phyloP scores from a whole-genome alignment of 2,329 filamentous ascomycete species.

The Fusarium annulatum region DNA sequence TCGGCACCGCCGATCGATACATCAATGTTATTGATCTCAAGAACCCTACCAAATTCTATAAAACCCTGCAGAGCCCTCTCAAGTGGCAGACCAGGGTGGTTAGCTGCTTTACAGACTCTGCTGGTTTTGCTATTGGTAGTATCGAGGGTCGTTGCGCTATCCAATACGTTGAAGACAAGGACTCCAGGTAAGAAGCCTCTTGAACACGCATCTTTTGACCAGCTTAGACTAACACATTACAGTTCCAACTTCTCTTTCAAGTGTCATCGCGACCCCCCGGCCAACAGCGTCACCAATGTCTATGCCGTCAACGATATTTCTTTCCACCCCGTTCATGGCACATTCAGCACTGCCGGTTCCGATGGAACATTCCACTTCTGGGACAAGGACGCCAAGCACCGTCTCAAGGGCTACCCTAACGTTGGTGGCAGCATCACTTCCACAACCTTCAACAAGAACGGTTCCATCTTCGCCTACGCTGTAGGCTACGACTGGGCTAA shows the following conservation, averaged over 20 bases:
- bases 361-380: conserved; percentile 98
- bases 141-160: conserved; percentile 98
- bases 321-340: conserved; percentile 96
- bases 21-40: conserved; percentile 95
- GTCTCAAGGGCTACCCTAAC: conserved; percentile 87
- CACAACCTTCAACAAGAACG: conserved; percentile 90
- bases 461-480: conserved; percentile 87
- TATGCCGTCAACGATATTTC: conserved; percentile 97
- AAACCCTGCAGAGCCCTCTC: conserved; percentile 92
- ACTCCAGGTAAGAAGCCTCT: conserved; percentile 73
- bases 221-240: conserved; percentile 17
- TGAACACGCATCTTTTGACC: too few relatives aligned
- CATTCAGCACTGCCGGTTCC: conserved; percentile 95
- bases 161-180: conserved; percentile 97
- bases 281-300: conserved; percentile 84
- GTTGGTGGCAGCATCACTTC: conserved; percentile 89
- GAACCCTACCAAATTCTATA: conserved; percentile 91
- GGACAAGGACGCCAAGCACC: conserved; percentile 92
- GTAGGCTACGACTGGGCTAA: conserved; percentile 99
- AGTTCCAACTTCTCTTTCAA: conserved; percentile 99
- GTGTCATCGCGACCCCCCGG: conserved; percentile 87
- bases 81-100: conserved; percentile 99
- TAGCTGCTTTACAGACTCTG: conserved; percentile 92
- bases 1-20: conserved; percentile 93
- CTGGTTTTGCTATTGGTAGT: conserved; percentile 93